Evolutionary conservation across 2,329 filamentous ascomycete genomes (phyloP).

Genomic region (Arachnomyces sp.): DNA sequence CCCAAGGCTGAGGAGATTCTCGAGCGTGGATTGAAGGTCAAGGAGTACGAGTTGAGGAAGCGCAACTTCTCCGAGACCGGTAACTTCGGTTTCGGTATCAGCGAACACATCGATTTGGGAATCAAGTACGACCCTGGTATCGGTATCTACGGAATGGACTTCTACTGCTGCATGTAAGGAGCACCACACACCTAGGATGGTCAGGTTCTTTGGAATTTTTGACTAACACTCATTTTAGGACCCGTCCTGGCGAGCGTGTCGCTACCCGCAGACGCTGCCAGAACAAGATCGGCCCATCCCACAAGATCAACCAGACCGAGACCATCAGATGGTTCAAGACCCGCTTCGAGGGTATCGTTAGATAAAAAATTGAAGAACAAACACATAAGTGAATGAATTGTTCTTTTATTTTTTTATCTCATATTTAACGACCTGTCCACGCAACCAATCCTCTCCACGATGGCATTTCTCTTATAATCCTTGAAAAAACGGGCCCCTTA

Average conservation of each 20-base stretch:
- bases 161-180: conserved; percentile 96
- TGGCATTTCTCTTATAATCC: too few species aligned
- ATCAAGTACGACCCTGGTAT: conserved; percentile 99
- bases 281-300: conserved; percentile 73
- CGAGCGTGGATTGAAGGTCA: conserved; percentile 99
- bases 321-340: conserved; percentile 97
- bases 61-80: conserved; percentile 99
- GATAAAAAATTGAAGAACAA: conserved; percentile 59
- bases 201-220: background rate
- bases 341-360: conserved; percentile 97
- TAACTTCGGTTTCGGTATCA: conserved; percentile 99
- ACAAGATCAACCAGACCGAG: conserved; percentile 91
- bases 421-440: conserved; percentile 9
- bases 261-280: conserved; percentile 87
- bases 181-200: too few species aligned
- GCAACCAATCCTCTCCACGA: too few species aligned
- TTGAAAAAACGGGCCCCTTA: too few species aligned
- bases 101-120: conserved; percentile 99
- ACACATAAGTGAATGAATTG: conserved; percentile 11
- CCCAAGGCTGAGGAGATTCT: conserved; percentile 99
- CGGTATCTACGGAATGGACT: conserved; percentile 99
- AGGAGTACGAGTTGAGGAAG: conserved; percentile 99
- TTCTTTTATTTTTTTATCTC: conserved; percentile 9
- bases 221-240: conserved; percentile 41
- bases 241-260: conserved; percentile 96